Percentiles rank a stretch among this genome's conserved stretches.
Conservation (phyloP, 2,329 filamentous ascomycete species). For the Penicillium sp. region DNA sequence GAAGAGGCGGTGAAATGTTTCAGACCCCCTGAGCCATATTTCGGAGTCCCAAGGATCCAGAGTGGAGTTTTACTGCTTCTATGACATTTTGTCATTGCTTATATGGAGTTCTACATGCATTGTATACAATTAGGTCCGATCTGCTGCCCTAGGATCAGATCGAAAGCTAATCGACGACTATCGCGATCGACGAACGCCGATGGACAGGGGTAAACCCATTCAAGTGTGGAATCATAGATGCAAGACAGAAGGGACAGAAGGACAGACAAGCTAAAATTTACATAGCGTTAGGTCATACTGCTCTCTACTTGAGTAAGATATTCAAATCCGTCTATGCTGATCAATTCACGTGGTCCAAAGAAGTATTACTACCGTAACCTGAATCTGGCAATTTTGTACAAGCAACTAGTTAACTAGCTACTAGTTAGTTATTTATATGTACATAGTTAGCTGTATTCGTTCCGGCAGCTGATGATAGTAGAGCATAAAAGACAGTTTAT, state of each 20-base stretch:
- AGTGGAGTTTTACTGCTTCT: not conserved
- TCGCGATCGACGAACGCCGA: not conserved
- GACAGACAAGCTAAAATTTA: too few relatives aligned
- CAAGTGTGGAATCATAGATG: not conserved
- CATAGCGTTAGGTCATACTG: too few relatives aligned
- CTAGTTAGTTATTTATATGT: too few relatives aligned
- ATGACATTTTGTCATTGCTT: not conserved
- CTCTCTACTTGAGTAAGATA: too few relatives aligned
- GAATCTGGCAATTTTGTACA: too few relatives aligned
- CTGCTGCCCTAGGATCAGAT: not conserved
- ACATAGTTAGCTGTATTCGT: too few relatives aligned
- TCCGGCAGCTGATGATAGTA: too few relatives aligned
- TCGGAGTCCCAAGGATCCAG: not conserved
- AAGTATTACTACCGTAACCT: too few relatives aligned
- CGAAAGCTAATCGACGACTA: not conserved
- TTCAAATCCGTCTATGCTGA: too few relatives aligned
- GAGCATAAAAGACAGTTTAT: too few relatives aligned
- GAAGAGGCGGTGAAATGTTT: conserved; percentile 8
- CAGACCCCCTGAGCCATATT: not conserved
- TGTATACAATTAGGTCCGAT: not conserved
- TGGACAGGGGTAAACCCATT: not conserved
- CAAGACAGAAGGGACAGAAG: not conserved
- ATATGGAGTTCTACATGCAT: not conserved
- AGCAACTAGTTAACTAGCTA: too few relatives aligned
- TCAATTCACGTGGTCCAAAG: too few relatives aligned